Evolutionary conservation across 2,329 filamentous ascomycete species (phyloP).

Genomic region (Colletotrichum musicola): DNA sequence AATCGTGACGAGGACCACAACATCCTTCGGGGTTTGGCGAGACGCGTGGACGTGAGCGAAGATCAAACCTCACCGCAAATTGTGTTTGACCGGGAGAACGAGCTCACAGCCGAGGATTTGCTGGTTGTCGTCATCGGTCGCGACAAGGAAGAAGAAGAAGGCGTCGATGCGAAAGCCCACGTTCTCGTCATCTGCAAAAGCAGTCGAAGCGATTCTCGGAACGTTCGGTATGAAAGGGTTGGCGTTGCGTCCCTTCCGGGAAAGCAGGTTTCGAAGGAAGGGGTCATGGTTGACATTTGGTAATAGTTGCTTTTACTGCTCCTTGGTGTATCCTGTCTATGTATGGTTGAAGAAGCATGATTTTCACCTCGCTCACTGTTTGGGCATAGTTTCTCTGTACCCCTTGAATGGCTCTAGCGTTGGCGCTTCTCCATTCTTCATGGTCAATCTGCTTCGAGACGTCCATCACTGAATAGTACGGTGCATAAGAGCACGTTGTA

Average conservation of each 20-base stretch:
- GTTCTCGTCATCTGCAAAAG: constrained; percentile 11
- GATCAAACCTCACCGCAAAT: neutral
- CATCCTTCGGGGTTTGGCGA: constrained; percentile 10
- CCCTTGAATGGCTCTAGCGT: no score
- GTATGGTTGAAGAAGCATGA: no score
- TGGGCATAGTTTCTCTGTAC: no score
- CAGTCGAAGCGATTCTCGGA: neutral
- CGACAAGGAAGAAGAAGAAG: constrained; percentile 3
- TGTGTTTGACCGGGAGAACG: constrained; percentile 2
- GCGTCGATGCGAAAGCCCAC: neutral
- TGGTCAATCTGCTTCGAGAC: no score
- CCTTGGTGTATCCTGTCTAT: no score
- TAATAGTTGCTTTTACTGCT: neutral
- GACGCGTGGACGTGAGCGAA: neutral
- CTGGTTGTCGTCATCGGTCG: constrained; percentile 5
- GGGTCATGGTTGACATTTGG: constrained; percentile 8
- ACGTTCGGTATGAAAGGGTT: neutral
- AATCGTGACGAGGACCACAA: neutral
- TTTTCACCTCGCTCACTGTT: no score
- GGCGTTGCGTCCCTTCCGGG: constrained; percentile 8
- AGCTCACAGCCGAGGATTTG: neutral
- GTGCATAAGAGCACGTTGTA: no score
- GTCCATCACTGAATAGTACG: no score
- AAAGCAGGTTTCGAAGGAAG: neutral
- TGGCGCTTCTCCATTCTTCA: no score